Evolutionary conservation across 1,284 basidiomycete species (phyloP).

Genomic region (Marasmius sp.): DNA sequence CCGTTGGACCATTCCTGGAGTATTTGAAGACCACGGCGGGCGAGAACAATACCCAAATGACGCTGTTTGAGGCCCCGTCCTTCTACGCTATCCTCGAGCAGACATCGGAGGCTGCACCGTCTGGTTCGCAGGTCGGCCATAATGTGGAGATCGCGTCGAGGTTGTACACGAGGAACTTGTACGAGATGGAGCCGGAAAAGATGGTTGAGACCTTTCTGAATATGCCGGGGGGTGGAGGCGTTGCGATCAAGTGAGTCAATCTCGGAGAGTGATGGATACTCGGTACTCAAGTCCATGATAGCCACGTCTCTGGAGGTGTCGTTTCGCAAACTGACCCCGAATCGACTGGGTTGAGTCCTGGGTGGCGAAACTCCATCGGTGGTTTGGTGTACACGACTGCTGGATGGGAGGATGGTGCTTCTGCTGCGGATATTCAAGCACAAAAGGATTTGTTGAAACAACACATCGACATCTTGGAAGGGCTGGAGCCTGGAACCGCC

Average conservation of each 20-base stretch:
- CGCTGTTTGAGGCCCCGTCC: background rate
- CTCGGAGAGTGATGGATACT: background rate
- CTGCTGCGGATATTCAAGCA: constrained; percentile 23
- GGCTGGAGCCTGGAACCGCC: constrained; percentile 30
- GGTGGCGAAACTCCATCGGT: constrained; percentile 38
- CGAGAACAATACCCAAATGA: background rate
- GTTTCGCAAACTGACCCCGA: constrained; percentile 33
- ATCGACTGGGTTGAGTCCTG: constrained; percentile 40
- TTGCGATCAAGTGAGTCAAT: background rate
- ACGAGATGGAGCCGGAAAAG: background rate
- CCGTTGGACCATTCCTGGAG: background rate
- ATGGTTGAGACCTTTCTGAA: background rate
- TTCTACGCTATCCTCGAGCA: background rate
- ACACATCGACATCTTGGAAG: constrained; percentile 25
- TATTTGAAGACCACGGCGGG: background rate
- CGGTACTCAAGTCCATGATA: constrained; percentile 10
- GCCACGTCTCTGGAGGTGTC: constrained; percentile 37
- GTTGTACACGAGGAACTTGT: background rate
- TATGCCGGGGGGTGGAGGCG: background rate
- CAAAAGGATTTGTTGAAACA: constrained; percentile 13
- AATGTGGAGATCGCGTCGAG: background rate
- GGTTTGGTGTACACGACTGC: constrained; percentile 21
- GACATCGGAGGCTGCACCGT: background rate
- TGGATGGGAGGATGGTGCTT: constrained; percentile 32
- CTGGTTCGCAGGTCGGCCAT: background rate